Base-by-base conservation (phyloP, 176 grass and related monocot genomes). In the Puya raimondii region DNA sequence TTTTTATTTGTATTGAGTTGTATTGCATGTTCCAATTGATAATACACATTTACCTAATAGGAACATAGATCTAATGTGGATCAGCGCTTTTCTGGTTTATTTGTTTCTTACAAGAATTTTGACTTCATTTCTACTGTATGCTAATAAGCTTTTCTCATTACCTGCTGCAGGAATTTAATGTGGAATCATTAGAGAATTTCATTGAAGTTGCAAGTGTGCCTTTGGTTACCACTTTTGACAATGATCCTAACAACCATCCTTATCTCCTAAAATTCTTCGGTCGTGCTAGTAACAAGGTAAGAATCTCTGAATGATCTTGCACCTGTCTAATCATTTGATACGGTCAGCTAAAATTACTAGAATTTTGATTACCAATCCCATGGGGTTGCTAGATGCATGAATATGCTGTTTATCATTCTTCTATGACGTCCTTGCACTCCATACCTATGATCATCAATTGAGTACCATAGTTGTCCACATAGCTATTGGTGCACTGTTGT, bases 141-240 rank as follows among this genome's bases (percentile, higher is more conserved):
- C 42, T 59, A 10, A 72, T 27, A 20, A 12, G 5, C 57, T 65
- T 10, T 59, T 48, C 50, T 64, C 27, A 12, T 33, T 66, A 64
- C 23, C 9, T 76, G 68, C 71, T 20, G 78, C 61, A 97, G 93
- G 81, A 92, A 83, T 88, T 92, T 61, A 67, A 85, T 65, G 48
- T 51, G 15, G 84, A 92, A 52, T 84, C 79, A 72, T 75, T 97
- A 70, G 78, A 87, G 67, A 88, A 92, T 67, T 92, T 92, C 66
- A 90, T 97, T 64, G 77, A 85, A 72, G 77, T 75, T 23, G 76
- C 93, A 73, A 88, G 86, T 71, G 77, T 97, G 74, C 93, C 93
- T 54, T 18, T 57, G 4, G 86, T 97, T 17, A 79, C 88, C 68
- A 78, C 74, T 16, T 92, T 90, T 11, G 54, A 92, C 18, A 74